A percentile compares a stretch with the other conserved stretches of the same genome.
Evolutionary conservation across 2,329 filamentous ascomycete genomes (phyloP).

Genomic region (Ophiostoma montium): DNA sequence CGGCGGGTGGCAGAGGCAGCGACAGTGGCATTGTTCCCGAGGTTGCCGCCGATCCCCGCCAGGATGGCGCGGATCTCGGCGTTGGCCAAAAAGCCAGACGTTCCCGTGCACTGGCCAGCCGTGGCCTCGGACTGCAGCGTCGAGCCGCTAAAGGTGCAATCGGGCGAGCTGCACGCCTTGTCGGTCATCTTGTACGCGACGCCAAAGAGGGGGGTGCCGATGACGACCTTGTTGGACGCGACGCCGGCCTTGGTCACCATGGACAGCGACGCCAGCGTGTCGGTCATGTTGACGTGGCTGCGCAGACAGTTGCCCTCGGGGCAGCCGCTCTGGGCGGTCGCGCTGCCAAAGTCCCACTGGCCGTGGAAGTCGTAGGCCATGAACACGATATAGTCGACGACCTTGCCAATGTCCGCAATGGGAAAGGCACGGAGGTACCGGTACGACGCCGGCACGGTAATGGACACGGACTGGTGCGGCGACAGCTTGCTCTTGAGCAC

Average conservation of each 20-base stretch:
- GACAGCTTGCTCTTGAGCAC: conserved; percentile 15
- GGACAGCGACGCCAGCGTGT: conserved; percentile 19
- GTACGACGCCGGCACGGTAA: conserved; percentile 19
- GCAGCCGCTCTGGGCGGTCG: conserved; percentile 16
- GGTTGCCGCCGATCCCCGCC: background rate
- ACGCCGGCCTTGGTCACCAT: conserved; percentile 26
- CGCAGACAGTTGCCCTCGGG: conserved; percentile 19
- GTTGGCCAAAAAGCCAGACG: conserved; percentile 14
- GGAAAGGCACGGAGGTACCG: conserved; percentile 22
- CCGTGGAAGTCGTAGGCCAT: conserved; percentile 25
- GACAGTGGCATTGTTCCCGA: too few relatives aligned
- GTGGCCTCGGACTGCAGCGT: conserved; percentile 16
- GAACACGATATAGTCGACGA: conserved; percentile 21
- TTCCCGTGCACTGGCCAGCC: conserved; percentile 23
- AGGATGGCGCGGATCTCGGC: background rate
- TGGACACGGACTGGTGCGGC: conserved; percentile 15
- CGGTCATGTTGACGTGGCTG: conserved; percentile 24
- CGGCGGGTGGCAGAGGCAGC: too few relatives aligned
- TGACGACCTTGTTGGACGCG: conserved; percentile 17
- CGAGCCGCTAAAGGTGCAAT: conserved; percentile 18
- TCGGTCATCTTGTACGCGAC: conserved; percentile 21
- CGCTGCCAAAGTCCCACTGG: conserved; percentile 23
- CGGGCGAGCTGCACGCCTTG: conserved; percentile 17
- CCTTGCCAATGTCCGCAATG: conserved; percentile 16
- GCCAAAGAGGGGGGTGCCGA: conserved; percentile 22